Base-by-base conservation (phyloP, 23 red algal genomes). In the Chondrus crispus region DNA sequence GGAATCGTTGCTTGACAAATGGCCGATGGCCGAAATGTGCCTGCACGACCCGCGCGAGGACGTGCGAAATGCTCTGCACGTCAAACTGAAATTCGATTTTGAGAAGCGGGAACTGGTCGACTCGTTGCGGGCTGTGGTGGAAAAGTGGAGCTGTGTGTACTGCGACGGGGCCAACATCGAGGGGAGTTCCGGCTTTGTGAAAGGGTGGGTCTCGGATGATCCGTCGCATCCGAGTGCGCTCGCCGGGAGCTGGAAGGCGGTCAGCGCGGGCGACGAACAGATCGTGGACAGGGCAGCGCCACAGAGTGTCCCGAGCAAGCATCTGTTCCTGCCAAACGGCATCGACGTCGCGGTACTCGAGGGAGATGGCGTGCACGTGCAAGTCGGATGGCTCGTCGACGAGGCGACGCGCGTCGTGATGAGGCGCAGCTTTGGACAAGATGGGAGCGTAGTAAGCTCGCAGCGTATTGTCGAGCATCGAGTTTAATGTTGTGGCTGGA, bases 111-210 rank as follows among this genome's bases (percentile, higher is more conserved):
- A 9, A 6, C 9, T 94, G 13, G 91, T 88, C 2, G 49, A 85
- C 7, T 35, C 60, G 16, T 24, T 94, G 32, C 45, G 62, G 13
- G 82, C 74, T 28, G 62, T 81, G 19, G 43, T 86, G 4, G 82
- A 94, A 29, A 69, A 81, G 29, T 88, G 81, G 80, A 84, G 68
- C 4, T 85, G 81, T 69, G 45, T 54, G n/a, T 94, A 87, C 39
- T 94, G 91, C 50, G 91, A 94, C 51, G 91, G 91, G 29, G 83
- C 81, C 13, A 74, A 87, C 36, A 79, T 94, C 40, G 91, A 88
- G 47, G 91, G 91, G 51, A 78, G 81, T 6, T 87, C 82, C 5
- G 91, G 91, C 2, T 94, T 74, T 64, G 63, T 87, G 14, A 70
- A 85, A 32, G 91, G 91, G 0, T 94, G 91, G 91, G 81, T 77